Evolutionary conservation across 2,329 filamentous ascomycete genomes (phyloP), one percentile per base, ranked within the genome.

Genomic region (Beauveria scarabaeidicola): DNA sequence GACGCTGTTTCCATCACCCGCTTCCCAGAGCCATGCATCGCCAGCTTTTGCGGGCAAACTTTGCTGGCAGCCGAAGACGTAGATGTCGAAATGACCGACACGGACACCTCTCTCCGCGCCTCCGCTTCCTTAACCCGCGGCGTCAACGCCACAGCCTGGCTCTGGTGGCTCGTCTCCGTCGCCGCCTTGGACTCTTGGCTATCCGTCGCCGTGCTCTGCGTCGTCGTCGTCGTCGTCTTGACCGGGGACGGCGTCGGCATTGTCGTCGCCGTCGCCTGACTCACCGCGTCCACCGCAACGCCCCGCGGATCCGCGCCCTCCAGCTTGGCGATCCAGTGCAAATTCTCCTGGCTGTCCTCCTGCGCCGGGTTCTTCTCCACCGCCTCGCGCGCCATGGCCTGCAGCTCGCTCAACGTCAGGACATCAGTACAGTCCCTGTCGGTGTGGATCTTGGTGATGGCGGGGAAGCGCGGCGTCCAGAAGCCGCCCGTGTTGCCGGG

Each of bases 401-500:
- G 88, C 3, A 96, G 75, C 57, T 91, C 85, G 1, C 80, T 72
- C 63, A 92, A 90, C 0, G 85, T 83, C 19, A 90, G 75, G 1
- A 85, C 80, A 61, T 95, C 89, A 23, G 79, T 75, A 68, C 83
- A 89, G 2, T 82, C 82, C 25, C 91, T 80, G 69, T 96, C 91
- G 62, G 80, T 82, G 66, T 96, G 90, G 10, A 95, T 78, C 67
- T 93, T 95, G 60, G 83, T 79, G 3, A 93, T 83, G 2, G 82
- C 78, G 1, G 91, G 88, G 66, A 96, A 95, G 1, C 91, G 81
- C 56, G 91, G 81, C 61, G 86, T 86, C 76, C 84, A 91, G 66
- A 89, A 91, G 1, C 79, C 78, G 1, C 79, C 78, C 15, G 83
- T 85, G 66, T 88, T 86, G 4, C 83, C 81, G 3, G 82, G 79